phyloP scores from a whole-genome alignment of 2,329 filamentous ascomycete species.

The Cladosporium cucumerinum region DNA sequence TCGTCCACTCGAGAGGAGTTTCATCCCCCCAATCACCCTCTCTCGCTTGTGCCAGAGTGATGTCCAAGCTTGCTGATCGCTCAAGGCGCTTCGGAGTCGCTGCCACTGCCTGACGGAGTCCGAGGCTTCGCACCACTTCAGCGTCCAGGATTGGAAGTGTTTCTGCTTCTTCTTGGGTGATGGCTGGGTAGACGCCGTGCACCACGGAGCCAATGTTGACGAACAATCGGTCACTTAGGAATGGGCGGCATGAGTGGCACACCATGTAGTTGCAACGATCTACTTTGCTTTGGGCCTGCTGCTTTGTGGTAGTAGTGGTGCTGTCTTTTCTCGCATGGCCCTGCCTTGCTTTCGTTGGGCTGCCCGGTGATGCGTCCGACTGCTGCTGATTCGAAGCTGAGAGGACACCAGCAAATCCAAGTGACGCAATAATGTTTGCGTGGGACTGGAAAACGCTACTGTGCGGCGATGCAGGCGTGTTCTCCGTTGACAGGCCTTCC shows the following conservation, averaged over 20 bases:
- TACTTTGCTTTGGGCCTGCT: not conserved
- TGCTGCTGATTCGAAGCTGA: constrained; percentile 12
- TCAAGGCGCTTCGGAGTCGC: constrained; percentile 6
- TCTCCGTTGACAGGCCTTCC: constrained; percentile 5
- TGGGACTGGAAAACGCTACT: not conserved
- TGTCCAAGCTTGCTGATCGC: constrained; percentile 24
- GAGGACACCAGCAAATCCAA: constrained; percentile 21
- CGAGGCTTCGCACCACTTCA: constrained; percentile 35
- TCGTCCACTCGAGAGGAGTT: constrained; percentile 28
- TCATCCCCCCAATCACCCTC: constrained; percentile 24
- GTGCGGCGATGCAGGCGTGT: not conserved
- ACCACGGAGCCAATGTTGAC: constrained; percentile 45
- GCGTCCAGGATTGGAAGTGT: constrained; percentile 38
- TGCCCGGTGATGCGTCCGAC: not conserved
- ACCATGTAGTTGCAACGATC: constrained; percentile 43
- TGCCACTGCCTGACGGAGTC: constrained; percentile 24
- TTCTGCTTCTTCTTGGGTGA: constrained; percentile 33
- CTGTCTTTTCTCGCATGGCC: not conserved
- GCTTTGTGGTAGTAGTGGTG: not conserved
- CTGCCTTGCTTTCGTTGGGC: not conserved
- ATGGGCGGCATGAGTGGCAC: constrained; percentile 51
- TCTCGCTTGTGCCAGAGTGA: constrained; percentile 26
- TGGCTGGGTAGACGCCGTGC: constrained; percentile 33
- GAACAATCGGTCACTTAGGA: constrained; percentile 47
- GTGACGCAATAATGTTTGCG: constrained; percentile 27